phyloP scores from a whole-genome alignment of 305 asterid species.

The Rubia balearica region DNA sequence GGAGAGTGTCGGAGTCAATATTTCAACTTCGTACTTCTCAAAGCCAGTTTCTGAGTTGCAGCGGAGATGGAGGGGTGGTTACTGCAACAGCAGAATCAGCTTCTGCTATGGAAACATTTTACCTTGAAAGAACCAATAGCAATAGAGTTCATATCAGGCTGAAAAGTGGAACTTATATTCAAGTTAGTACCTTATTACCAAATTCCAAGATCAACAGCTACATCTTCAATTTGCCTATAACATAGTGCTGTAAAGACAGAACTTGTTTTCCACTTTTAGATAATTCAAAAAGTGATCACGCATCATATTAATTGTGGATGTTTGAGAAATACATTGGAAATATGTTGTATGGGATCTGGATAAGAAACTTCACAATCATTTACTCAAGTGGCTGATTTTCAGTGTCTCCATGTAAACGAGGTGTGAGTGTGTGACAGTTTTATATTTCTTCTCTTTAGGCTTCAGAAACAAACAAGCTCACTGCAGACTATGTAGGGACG shows the following conservation, averaged over 20 bases:
- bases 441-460: slow-evolving; percentile 47
- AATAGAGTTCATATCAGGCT: slow-evolving; percentile 52
- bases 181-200: slow-evolving; percentile 29
- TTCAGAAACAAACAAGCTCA: slow-evolving; percentile 53
- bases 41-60: slow-evolving; percentile 54
- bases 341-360: background rate
- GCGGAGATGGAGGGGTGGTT: slow-evolving; percentile 39
- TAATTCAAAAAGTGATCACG: background rate
- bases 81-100: slow-evolving; percentile 48
- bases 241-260: background rate
- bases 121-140: slow-evolving; percentile 49
- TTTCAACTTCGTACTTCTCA: slow-evolving; percentile 61
- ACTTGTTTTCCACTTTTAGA: background rate
- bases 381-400: background rate
- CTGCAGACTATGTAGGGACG: slow-evolving; percentile 64
- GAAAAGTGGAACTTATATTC: slow-evolving; percentile 53
- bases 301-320: background rate
- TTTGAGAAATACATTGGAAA: background rate
- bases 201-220: background rate
- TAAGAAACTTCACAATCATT: background rate
- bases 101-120: slow-evolving; percentile 52
- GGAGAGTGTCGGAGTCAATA: slow-evolving; percentile 63
- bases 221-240: background rate
- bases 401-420: background rate
- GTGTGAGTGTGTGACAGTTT: slow-evolving; percentile 18